Conservation (phyloP, 129 eudicot species). For the Arctium minus region DNA sequence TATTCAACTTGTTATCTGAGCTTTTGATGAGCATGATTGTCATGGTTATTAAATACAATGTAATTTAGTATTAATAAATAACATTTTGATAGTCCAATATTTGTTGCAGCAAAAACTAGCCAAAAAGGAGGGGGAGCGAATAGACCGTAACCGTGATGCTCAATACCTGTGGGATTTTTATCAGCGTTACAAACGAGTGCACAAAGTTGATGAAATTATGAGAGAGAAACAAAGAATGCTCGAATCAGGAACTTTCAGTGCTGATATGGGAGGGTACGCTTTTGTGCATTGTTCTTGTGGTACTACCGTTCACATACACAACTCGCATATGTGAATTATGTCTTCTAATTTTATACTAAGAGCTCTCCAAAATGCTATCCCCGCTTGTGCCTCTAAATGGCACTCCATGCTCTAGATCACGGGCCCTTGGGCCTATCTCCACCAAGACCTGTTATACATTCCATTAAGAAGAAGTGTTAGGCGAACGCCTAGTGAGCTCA, state of each 20-base stretch:
- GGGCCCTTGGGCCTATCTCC: too few relatives aligned
- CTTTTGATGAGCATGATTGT: background rate
- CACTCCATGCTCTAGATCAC: too few relatives aligned
- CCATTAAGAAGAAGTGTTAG: too few relatives aligned
- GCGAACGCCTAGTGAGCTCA: too few relatives aligned
- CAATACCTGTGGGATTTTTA: constrained; percentile 88
- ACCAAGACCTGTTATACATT: too few relatives aligned
- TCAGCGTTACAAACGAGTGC: constrained; percentile 63
- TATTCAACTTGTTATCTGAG: background rate
- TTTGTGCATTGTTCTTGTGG: background rate
- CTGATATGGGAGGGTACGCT: constrained; percentile 72
- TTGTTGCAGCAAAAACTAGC: constrained; percentile 88
- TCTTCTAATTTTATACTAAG: background rate
- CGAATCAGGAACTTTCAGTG: constrained; percentile 78
- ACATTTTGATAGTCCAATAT: background rate
- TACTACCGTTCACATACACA: background rate
- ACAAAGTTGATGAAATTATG: constrained; percentile 82
- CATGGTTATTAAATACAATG: background rate
- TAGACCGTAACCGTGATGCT: constrained; percentile 81
- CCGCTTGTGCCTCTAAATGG: too few relatives aligned
- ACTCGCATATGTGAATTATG: background rate
- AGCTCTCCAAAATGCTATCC: too few relatives aligned
- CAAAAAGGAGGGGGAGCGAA: constrained; percentile 65
- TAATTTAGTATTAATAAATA: background rate
- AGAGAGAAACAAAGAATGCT: constrained; percentile 72